phyloP scores from a whole-genome alignment of 140 eudicot species.

The Erigeron philadelphicus region DNA sequence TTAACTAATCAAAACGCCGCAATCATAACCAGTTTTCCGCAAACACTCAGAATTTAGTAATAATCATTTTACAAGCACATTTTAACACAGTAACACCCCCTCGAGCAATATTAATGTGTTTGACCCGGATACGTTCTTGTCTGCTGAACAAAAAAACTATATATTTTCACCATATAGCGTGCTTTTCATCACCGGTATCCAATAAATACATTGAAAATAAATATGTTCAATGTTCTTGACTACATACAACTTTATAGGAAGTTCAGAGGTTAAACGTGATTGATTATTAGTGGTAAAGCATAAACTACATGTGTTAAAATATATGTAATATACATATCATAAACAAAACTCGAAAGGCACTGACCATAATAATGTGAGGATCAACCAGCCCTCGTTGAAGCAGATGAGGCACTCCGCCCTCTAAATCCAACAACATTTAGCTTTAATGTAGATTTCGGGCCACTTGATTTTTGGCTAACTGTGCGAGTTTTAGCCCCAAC shows the following conservation, averaged over 20 bases:
- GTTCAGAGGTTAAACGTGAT: neutral
- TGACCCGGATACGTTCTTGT: too few relatives aligned
- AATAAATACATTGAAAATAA: neutral
- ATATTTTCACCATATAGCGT: neutral
- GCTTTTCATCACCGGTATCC: neutral
- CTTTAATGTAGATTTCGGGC: constrained; percentile 37
- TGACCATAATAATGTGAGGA: constrained; percentile 4
- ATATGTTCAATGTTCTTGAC: neutral
- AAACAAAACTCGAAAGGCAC: constrained; percentile 18
- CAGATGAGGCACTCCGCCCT: constrained; percentile 64
- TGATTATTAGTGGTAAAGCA: neutral
- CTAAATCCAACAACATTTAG: constrained; percentile 85
- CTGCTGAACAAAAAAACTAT: too few relatives aligned
- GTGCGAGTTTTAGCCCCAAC: constrained; percentile 34
- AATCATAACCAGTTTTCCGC: too few relatives aligned
- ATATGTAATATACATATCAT: neutral
- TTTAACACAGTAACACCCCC: too few relatives aligned
- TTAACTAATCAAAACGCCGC: too few relatives aligned
- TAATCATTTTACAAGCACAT: too few relatives aligned
- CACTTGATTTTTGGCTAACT: constrained; percentile 32
- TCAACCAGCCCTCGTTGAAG: constrained; percentile 28
- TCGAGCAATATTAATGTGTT: too few relatives aligned
- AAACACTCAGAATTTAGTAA: too few relatives aligned
- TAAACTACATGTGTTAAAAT: neutral
- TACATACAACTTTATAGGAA: neutral